Percentiles rank a stretch among this genome's conserved stretches.
Conservation (phyloP, 768 basidiomycete species). For the Hericium alpestre region DNA sequence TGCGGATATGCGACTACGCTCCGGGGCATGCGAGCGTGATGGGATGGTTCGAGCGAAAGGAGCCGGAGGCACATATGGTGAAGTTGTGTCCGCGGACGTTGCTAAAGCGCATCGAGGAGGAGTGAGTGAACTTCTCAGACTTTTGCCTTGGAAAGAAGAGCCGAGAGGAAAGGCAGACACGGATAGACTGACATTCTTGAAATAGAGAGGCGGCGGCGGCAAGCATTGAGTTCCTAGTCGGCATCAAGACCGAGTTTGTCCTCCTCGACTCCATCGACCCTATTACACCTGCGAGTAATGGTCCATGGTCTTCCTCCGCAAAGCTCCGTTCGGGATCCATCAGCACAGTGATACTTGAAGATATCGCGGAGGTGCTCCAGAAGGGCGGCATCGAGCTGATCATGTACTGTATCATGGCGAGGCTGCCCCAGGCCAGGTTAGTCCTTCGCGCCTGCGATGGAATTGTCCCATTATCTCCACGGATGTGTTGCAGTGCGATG, state of each 20-base stretch:
- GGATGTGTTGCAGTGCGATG: conserved; percentile 17
- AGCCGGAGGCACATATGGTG: conserved; percentile 27
- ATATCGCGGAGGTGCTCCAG: conserved; percentile 45
- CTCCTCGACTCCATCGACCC: conserved; percentile 44
- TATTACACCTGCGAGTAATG: conserved; percentile 32
- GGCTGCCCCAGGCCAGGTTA: conserved; percentile 58
- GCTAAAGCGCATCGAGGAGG: conserved; percentile 37
- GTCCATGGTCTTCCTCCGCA: conserved; percentile 36
- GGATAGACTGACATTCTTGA: too few relatives aligned
- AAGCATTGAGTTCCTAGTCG: conserved; percentile 46
- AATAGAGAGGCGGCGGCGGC: conserved; percentile 24
- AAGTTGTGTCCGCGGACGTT: conserved; percentile 51
- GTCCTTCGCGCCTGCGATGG: too few relatives aligned
- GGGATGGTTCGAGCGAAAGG: conserved; percentile 61
- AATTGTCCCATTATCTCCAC: too few relatives aligned
- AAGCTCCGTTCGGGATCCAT: conserved; percentile 32
- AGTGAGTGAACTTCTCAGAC: conserved; percentile 29
- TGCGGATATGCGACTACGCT: conserved; percentile 45
- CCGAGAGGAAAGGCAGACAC: conserved; percentile 20
- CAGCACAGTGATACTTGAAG: conserved; percentile 37
- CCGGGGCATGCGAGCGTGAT: conserved; percentile 51
- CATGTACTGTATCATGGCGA: conserved; percentile 53
- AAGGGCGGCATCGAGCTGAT: conserved; percentile 43
- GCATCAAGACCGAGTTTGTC: conserved; percentile 63
- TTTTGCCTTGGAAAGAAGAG: background rate